Conservation (phyloP, 257 asterid genomes). For the Fraxinus anomala region DNA sequence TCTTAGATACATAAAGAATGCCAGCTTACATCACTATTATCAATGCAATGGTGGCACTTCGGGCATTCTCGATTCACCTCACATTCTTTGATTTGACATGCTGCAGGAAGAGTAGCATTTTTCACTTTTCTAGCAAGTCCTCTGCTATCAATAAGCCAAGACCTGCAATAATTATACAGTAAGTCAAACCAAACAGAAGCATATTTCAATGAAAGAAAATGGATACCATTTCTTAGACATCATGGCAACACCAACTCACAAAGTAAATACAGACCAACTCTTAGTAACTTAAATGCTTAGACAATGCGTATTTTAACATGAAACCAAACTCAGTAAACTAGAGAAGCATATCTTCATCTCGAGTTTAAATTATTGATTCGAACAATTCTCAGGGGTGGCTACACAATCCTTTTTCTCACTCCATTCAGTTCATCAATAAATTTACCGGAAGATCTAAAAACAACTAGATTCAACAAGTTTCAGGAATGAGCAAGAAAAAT, state of each 20-base stretch:
- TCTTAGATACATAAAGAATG: not conserved
- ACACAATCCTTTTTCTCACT: not conserved
- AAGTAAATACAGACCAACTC: constrained; percentile 1
- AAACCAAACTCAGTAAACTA: not conserved
- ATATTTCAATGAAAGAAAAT: not conserved
- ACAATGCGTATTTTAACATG: not conserved
- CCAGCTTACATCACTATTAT: constrained; percentile 72
- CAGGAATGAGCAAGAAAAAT: not conserved
- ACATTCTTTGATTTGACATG: constrained; percentile 61
- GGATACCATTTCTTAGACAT: not conserved
- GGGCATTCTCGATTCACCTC: constrained; percentile 77
- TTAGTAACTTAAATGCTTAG: not conserved
- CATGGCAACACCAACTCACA: not conserved
- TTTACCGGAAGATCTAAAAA: not conserved
- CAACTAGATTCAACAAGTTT: not conserved
- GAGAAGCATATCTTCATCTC: not conserved
- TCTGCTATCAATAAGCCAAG: constrained; percentile 73
- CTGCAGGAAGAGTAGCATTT: constrained; percentile 56
- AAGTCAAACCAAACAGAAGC: not conserved
- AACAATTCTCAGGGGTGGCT: not conserved
- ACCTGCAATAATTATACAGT: constrained; percentile 42
- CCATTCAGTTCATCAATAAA: not conserved
- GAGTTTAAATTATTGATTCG: not conserved
- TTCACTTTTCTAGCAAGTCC: constrained; percentile 79
- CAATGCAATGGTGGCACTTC: constrained; percentile 55